Percentiles rank a stretch among this genome's conserved stretches.
These are phyloP conservation scores for Diaporthe ampelina DNA, from an alignment of 2,329 filamentous ascomycete species.

Conservation along the genomic window DNA sequence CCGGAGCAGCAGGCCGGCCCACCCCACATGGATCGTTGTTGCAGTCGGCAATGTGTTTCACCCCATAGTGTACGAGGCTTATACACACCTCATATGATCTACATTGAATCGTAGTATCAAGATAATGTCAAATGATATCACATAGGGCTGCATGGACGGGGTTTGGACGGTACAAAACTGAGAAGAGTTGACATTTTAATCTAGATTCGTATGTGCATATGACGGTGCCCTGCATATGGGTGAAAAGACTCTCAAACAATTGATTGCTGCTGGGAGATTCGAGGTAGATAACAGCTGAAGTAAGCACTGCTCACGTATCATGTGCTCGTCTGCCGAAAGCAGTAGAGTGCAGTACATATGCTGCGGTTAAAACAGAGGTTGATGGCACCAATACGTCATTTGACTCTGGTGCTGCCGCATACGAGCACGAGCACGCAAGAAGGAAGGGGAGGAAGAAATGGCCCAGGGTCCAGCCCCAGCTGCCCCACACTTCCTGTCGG, in stretches of 20 bases:
- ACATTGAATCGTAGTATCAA: no score
- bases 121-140: neutral
- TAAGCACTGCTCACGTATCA: neutral
- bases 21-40: neutral
- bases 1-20: neutral
- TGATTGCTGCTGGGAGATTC: no score
- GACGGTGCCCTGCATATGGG: no score
- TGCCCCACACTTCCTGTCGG: neutral
- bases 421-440: neutral
- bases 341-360: no score
- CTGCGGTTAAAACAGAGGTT: slow-evolving; percentile 13
- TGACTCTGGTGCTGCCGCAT: neutral
- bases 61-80: neutral
- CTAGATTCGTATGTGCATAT: no score
- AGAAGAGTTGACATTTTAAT: no score
- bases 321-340: neutral
- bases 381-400: slow-evolving; percentile 15
- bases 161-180: no score
- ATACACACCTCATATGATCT: neutral
- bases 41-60: neutral
- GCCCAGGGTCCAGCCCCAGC: slow-evolving; percentile 29
- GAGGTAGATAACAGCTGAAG: no score
- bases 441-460: neutral
- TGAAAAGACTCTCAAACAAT: no score
- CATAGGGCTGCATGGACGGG: neutral